Evolutionary conservation across 2,329 filamentous ascomycete species (phyloP).

Genomic region (Paecilomyces dactylethromorphus): DNA sequence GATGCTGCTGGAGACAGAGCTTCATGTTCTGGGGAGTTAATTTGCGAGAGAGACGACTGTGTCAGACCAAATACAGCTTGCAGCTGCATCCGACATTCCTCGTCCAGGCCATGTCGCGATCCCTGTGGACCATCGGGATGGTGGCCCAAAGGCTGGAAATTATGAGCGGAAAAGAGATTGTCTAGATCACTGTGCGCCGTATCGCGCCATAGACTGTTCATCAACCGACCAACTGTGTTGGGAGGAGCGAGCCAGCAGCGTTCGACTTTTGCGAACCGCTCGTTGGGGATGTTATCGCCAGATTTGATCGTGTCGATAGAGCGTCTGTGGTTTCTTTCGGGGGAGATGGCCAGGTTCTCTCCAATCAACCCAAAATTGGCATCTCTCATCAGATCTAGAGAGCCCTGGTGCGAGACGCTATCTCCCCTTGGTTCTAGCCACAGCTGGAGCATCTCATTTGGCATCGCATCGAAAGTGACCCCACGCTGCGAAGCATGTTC

Average conservation of each 20-base stretch:
- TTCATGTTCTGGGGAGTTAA: slow-evolving; percentile 12
- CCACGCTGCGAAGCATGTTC: slow-evolving; percentile 16
- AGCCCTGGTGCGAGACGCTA: slow-evolving; percentile 19
- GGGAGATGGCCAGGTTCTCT: slow-evolving; percentile 13
- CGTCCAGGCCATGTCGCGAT: slow-evolving; percentile 32
- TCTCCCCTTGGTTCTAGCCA: slow-evolving; percentile 31
- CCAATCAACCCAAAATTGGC: slow-evolving; percentile 16
- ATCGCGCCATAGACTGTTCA: slow-evolving; percentile 37
- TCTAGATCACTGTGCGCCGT: slow-evolving; percentile 28
- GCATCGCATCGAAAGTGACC: slow-evolving; percentile 17
- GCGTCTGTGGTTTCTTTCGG: slow-evolving; percentile 16
- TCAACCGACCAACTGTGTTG: slow-evolving; percentile 31
- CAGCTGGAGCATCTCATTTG: slow-evolving; percentile 28
- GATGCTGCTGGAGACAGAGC: slow-evolving; percentile 13
- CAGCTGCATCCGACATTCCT: slow-evolving; percentile 35
- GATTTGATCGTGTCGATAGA: slow-evolving; percentile 16
- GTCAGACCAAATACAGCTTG: slow-evolving; percentile 28
- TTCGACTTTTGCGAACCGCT: slow-evolving; percentile 37
- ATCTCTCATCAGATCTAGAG: slow-evolving; percentile 21
- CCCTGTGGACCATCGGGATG: slow-evolving; percentile 18
- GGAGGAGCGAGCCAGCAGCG: slow-evolving; percentile 35
- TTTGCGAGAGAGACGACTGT: slow-evolving; percentile 9
- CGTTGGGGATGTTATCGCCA: slow-evolving; percentile 28
- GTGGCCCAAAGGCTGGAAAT: slow-evolving; percentile 15
- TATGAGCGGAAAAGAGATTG: slow-evolving; percentile 31